phyloP scores from a whole-genome alignment of 2,329 filamentous ascomycete species.

The Monosporascus sp. region DNA sequence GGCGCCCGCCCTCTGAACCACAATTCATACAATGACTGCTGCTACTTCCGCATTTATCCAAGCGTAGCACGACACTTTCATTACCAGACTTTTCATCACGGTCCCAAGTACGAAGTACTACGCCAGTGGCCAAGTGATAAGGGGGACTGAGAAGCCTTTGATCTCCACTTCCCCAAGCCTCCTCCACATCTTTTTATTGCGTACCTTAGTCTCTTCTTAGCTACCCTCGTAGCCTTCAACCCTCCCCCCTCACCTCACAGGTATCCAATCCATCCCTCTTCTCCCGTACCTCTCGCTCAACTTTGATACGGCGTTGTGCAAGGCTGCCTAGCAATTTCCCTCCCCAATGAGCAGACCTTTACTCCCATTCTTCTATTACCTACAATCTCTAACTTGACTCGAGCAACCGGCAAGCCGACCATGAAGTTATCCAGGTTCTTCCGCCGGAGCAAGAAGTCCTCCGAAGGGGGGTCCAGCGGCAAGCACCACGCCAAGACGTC shows the following conservation, averaged over 20 bases:
- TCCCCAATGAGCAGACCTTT: neutral
- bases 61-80: too few relatives aligned
- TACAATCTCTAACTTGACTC: neutral
- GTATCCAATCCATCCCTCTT: neutral
- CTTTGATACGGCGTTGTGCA: neutral
- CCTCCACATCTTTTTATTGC: neutral
- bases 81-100: too few relatives aligned
- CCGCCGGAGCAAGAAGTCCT: constrained; percentile 27
- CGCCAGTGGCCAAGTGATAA: too few relatives aligned
- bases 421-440: constrained; percentile 29
- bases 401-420: constrained; percentile 1
- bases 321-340: too few relatives aligned
- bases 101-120: too few relatives aligned
- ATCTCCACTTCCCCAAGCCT: too few relatives aligned
- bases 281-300: neutral
- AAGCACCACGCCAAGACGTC: constrained; percentile 14
- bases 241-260: neutral
- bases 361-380: neutral
- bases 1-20: too few relatives aligned
- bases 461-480: constrained; percentile 2
- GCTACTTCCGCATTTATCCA: too few relatives aligned
- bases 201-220: neutral
- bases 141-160: too few relatives aligned
- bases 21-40: too few relatives aligned
- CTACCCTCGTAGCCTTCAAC: neutral